Evolutionary conservation across 2,329 filamentous ascomycete species (phyloP).

Genomic region (Aureobasidium zeae): DNA sequence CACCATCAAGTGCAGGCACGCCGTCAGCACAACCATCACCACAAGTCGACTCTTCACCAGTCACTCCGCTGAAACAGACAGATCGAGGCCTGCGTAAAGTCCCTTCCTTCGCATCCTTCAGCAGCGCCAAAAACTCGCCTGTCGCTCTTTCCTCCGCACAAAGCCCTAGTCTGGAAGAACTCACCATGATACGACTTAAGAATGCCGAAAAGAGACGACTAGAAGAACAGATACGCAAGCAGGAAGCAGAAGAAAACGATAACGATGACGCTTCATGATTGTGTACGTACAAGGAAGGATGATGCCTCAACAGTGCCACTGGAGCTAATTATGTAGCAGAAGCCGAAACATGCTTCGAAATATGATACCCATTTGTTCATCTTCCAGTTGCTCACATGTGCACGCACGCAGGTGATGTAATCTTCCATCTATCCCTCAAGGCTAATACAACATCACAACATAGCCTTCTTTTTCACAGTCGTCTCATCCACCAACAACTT

Average conservation of each 20-base stretch:
- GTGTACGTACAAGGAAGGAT: constrained; percentile 2
- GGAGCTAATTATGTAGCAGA: constrained; percentile 4
- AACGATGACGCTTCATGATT: background rate
- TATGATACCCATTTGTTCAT: constrained; percentile 7
- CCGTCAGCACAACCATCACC: background rate
- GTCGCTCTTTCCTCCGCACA: constrained; percentile 16
- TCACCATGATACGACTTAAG: constrained; percentile 38
- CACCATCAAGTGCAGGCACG: background rate
- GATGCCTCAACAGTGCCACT: background rate
- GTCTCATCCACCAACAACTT: constrained; percentile 23
- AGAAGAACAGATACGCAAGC: constrained; percentile 38
- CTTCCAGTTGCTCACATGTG: too few relatives aligned
- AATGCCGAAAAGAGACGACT: constrained; percentile 36
- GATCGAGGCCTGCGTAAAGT: constrained; percentile 29
- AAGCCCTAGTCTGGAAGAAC: constrained; percentile 31
- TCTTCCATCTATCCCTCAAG: too few relatives aligned
- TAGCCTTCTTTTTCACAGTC: too few relatives aligned
- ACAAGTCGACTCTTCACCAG: constrained; percentile 20
- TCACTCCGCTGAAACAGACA: constrained; percentile 23
- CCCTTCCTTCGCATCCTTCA: constrained; percentile 37
- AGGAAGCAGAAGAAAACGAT: constrained; percentile 16
- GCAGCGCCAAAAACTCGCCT: constrained; percentile 21
- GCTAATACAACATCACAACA: constrained; percentile 11
- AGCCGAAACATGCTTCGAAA: background rate
- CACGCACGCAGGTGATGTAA: constrained; percentile 5